Conservation (phyloP, 441 rosid species). For the Gossypium trilobum region DNA sequence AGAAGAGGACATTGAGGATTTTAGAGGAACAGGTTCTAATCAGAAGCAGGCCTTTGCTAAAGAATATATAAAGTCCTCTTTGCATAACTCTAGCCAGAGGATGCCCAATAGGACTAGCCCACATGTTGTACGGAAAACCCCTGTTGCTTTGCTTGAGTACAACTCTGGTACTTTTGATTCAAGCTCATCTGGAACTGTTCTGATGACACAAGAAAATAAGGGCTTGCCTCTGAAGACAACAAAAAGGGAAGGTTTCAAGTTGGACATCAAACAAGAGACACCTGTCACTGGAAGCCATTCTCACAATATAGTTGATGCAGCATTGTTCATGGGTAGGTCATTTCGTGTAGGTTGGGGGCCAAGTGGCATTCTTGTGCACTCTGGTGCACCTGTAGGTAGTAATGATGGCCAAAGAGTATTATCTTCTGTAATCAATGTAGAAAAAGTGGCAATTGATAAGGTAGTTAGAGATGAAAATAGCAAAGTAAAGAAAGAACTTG, state of each 20-base stretch:
- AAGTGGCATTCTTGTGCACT: conserved; percentile 79
- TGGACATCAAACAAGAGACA: conserved; percentile 58
- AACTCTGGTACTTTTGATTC: conserved; percentile 45
- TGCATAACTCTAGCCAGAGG: conserved; percentile 40
- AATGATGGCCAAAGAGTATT: conserved; percentile 38
- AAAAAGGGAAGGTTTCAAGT: conserved; percentile 59
- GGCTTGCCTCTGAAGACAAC: conserved; percentile 41
- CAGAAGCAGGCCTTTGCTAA: conserved; percentile 34
- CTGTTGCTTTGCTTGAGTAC: conserved; percentile 75
- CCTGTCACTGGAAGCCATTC: conserved; percentile 66
- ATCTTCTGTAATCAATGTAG: conserved; percentile 68
- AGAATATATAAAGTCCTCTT: conserved; percentile 37
- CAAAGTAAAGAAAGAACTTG: conserved; percentile 60
- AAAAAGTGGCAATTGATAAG: conserved; percentile 78
- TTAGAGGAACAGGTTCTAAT: conserved; percentile 26
- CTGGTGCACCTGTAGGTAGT: conserved; percentile 55
- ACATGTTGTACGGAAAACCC: conserved; percentile 49
- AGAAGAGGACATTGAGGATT: conserved; percentile 43
- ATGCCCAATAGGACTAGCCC: conserved; percentile 39
- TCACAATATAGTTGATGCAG: conserved; percentile 78
- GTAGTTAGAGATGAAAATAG: conserved; percentile 63
- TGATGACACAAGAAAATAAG: conserved; percentile 73
- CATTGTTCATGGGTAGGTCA: conserved; percentile 89
- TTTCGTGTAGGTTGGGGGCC: conserved; percentile 99
- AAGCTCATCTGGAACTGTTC: conserved; percentile 46